phyloP scores from a whole-genome alignment of 1,284 basidiomycete species.

The Cryptococcus hybrid region DNA sequence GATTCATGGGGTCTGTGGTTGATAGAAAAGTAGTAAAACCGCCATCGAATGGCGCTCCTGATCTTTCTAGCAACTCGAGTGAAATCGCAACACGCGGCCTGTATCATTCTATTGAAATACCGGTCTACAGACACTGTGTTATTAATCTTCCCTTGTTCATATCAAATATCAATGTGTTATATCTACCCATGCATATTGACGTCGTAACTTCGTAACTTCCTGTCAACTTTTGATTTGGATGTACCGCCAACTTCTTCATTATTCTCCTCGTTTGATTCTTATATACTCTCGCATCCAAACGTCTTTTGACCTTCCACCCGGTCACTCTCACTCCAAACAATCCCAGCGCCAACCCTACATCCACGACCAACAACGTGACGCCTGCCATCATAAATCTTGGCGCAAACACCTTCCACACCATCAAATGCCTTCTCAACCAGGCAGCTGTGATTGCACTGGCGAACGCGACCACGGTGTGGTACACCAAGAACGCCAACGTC shows the following conservation, averaged over 20 bases:
- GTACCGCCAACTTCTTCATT: too few species aligned
- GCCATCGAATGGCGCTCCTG: too few species aligned
- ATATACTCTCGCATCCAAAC: constrained; percentile 39
- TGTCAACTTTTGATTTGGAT: too few species aligned
- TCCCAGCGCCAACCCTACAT: constrained; percentile 51
- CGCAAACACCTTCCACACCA: constrained; percentile 99
- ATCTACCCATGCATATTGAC: too few species aligned
- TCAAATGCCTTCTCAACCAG: constrained; percentile 80
- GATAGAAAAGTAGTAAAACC: not conserved
- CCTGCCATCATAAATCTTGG: constrained; percentile 85
- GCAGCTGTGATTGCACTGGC: constrained; percentile 72
- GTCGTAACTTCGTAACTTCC: too few species aligned
- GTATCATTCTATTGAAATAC: too few species aligned
- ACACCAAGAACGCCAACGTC: constrained; percentile 64
- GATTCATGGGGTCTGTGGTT: not conserved
- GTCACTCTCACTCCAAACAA: constrained; percentile 45
- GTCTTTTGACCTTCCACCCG: constrained; percentile 46
- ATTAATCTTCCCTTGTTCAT: too few species aligned
- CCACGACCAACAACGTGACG: constrained; percentile 51
- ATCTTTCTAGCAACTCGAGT: too few species aligned
- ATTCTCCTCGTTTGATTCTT: not conserved
- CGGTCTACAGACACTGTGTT: too few species aligned
- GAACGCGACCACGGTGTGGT: constrained; percentile 66
- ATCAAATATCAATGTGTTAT: too few species aligned
- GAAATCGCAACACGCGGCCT: too few species aligned